These are phyloP conservation scores for Talaromyces ruber DNA, from an alignment of 495 filamentous ascomycete species.

Conservation along the genomic window DNA sequence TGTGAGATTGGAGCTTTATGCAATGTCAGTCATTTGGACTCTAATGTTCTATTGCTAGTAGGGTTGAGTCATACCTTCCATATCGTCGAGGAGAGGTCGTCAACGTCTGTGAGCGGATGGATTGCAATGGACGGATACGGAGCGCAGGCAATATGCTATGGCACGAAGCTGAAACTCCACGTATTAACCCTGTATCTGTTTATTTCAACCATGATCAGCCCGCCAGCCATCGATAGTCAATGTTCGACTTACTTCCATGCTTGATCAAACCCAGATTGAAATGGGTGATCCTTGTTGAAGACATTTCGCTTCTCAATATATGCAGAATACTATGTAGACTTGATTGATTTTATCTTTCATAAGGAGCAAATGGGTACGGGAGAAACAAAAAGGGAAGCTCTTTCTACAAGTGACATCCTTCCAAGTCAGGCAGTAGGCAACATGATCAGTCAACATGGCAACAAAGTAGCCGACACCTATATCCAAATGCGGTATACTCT, in stretches of 20 bases:
- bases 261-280: neutral
- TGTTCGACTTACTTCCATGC: neutral
- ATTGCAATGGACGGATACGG: neutral
- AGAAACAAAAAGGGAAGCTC: too few relatives aligned
- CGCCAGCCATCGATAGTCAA: neutral
- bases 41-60: too few relatives aligned
- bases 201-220: neutral
- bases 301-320: neutral
- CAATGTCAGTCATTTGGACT: neutral
- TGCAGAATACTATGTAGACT: neutral
- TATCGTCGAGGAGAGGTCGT: neutral
- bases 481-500: neutral
- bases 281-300: neutral
- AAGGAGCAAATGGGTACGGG: too few relatives aligned
- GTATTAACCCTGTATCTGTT: neutral
- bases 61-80: neutral
- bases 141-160: neutral
- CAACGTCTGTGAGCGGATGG: neutral
- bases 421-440: neutral
- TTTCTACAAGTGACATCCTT: neutral
- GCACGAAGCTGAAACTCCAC: neutral
- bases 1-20: constrained; percentile 6
- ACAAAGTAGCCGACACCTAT: neutral
- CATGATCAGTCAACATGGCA: neutral
- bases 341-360: neutral